Evolutionary conservation across 805 yeast genomes (phyloP).

Genomic region (Kodamaea laetipori): DNA sequence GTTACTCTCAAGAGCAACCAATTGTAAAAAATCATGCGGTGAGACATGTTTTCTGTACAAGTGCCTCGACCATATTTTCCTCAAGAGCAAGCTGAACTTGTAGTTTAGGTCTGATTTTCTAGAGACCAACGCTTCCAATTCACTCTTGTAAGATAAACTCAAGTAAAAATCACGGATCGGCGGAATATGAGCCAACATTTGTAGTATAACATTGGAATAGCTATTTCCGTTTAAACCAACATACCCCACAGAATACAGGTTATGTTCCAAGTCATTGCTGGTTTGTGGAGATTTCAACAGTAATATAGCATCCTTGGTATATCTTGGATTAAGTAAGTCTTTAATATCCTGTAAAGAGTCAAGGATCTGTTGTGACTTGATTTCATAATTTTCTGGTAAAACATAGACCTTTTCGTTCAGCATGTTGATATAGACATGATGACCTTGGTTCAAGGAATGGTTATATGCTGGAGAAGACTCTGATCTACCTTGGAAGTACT

Average conservation of each 20-base stretch:
- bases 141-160: conserved; percentile 21
- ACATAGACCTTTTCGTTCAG: conserved; percentile 49
- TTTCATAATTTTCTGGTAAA: conserved; percentile 63
- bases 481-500: conserved; percentile 68
- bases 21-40: conserved; percentile 64
- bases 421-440: conserved; percentile 64
- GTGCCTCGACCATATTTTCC: conserved; percentile 65
- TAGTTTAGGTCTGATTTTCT: conserved; percentile 33
- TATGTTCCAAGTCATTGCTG: conserved; percentile 32
- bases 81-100: conserved; percentile 47
- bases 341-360: conserved; percentile 53
- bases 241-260: conserved; percentile 59
- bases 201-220: conserved; percentile 60
- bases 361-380: conserved; percentile 23
- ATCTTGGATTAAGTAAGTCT: conserved; percentile 54
- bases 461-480: conserved; percentile 63
- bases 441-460: conserved; percentile 65
- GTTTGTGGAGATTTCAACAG: conserved; percentile 23
- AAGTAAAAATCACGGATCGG: conserved; percentile 44
- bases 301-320: conserved; percentile 33
- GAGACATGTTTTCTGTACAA: conserved; percentile 65
- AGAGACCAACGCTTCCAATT: conserved; percentile 17
- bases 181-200: conserved; percentile 54
- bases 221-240: conserved; percentile 62
- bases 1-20: conserved; percentile 18